Conservation (phyloP, 371 early-diverging fungal genomes). For the Gilbertella persicaria region DNA sequence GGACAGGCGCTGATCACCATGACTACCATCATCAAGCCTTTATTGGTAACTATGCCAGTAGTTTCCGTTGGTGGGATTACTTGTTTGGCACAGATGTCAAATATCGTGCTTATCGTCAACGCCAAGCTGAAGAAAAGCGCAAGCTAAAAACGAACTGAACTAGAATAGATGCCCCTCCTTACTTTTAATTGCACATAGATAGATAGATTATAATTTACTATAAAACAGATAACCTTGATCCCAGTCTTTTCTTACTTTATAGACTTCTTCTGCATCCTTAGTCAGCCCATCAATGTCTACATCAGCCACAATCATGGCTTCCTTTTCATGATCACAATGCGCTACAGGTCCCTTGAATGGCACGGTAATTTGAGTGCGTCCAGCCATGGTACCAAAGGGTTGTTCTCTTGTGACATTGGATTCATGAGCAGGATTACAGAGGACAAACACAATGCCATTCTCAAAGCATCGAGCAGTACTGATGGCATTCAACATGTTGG, state of each 20-base stretch:
- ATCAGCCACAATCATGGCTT: constrained; percentile 38
- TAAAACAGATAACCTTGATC: too few species aligned
- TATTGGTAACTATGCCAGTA: constrained; percentile 79
- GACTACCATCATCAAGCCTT: constrained; percentile 86
- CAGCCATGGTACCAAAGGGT: constrained; percentile 25
- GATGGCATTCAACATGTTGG: constrained; percentile 30
- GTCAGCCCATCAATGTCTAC: constrained; percentile 27
- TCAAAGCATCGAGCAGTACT: constrained; percentile 33
- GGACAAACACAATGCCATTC: constrained; percentile 34
- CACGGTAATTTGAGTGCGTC: constrained; percentile 34
- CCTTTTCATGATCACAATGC: constrained; percentile 18
- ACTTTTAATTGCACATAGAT: too few species aligned
- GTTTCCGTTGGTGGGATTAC: constrained; percentile 87
- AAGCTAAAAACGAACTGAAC: not conserved
- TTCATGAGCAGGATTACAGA: constrained; percentile 29
- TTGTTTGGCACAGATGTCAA: constrained; percentile 81
- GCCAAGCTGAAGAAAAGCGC: constrained; percentile 37
- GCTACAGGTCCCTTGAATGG: constrained; percentile 39
- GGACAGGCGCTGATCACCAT: constrained; percentile 85
- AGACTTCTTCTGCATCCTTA: constrained; percentile 29
- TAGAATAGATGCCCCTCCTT: not conserved
- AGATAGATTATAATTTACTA: too few species aligned
- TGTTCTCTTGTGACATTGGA: constrained; percentile 8
- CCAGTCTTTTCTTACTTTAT: constrained; percentile 39
- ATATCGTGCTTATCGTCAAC: constrained; percentile 67